Base-by-base conservation (phyloP, 495 filamentous ascomycete species). In the Podospora pseudopauciseta region DNA sequence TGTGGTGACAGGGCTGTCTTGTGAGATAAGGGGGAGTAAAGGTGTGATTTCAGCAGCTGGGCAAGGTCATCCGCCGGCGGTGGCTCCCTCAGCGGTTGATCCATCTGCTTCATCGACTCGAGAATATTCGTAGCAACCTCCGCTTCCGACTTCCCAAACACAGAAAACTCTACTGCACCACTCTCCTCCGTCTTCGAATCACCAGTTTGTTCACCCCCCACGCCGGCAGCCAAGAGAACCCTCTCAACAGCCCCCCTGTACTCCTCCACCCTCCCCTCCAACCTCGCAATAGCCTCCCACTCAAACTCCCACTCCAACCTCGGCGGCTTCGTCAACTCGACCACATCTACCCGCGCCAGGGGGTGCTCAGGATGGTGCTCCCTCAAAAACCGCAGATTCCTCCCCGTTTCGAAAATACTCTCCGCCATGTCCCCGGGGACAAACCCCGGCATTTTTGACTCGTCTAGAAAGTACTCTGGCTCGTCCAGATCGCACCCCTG, bases 341-440 rank as follows among this genome's bases (percentile, higher is more conserved):
- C 77, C 13, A 80, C 73, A 56, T 84, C 82, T 34, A 78, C 71
- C 62, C 80, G 83, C 23, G 87, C 83, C 60, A 97, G 80, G 0
- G 91, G 90, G 76, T 97, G 92, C 5, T 89, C 83, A n/a, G 92
- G 87, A 71, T 93, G 89, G 72, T 91, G 87, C 15, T 79, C 80
- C 66, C 88, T 86, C 20, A 97, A 79, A 65, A 96, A 86, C 28
- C 91, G 85, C 60, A 97, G 77, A 71, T 89, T 93, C 68, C 87
- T 85, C 1, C 92, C 93, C 19, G 86, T 90, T 73, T 98, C 93
- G 65, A 91, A 93, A 18, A 93, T 86, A 16, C 82, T 76, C 30
- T 85, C 80, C 13, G 88, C 87, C 70, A 89, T 83, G 26, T 92
- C 91, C 34, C 77, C 72, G 0, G 86, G 83, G 13, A 94, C 82